Base-by-base conservation (phyloP, 1,284 basidiomycete species). In the Gymnopus androsaceus region DNA sequence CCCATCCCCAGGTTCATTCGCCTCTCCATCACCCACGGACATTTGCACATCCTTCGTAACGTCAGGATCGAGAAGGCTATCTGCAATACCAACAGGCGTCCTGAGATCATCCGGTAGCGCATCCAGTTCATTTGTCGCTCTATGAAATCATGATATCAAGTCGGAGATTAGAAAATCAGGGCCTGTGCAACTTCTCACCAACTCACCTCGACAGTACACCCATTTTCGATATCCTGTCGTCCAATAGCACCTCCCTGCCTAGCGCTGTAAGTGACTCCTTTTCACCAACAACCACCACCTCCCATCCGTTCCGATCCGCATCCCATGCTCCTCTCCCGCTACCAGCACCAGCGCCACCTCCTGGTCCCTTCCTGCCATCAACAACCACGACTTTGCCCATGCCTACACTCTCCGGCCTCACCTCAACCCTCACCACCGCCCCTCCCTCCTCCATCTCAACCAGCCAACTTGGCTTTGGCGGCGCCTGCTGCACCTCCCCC, bases 381-480 rank as follows among this genome's bases (percentile, higher is more conserved):
- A 54, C 28, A 14, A 58, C 47, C n/a, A 48, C 28, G 19, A 53
- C 56, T n/a, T 49, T 53, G 3, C 51, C 56, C 38, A 49, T 57
- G 5, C 51, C 51, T n/a, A 53, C 55, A 14, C 62, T 33, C 57
- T 63, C 14, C 60, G 86, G 79, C 45, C 74, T 75, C 37, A 92
- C 79, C 54, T 75, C 74, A 40, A 92, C 69, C 37, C 81, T 77
- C 19, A 92, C 80, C 14, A 87, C 71, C 12, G 83, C 88, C 0
- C 87, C 88, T 27, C 79, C 80, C 49, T 84, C 82, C 65, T 88
- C 81, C 59, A 92, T 71, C 59, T 88, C 84, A 17, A 82, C 68
- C 58, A 92, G 69, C 93, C 93, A 95, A 47, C 75, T 72, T 3
- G 94, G 93, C 60, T 84, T 84, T 4, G 84, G 78, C 49, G 85